A percentile compares a stretch with the other conserved stretches of the same genome.
Conservation (phyloP, 768 basidiomycete genomes). For the Termitomyces sp. region DNA sequence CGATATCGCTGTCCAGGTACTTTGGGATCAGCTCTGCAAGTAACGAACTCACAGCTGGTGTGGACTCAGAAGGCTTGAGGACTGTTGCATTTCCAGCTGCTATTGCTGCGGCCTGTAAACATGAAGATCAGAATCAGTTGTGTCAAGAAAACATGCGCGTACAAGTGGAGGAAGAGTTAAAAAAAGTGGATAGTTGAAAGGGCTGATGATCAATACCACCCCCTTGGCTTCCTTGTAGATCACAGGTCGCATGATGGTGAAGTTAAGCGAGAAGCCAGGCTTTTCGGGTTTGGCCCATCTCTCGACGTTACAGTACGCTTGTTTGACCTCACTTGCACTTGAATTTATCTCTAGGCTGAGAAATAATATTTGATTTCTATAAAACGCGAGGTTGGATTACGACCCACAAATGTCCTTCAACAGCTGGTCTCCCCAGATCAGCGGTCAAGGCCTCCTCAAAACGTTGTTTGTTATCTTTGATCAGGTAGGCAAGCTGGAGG, state of each 20-base stretch:
- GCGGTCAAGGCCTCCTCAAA: constrained; percentile 51
- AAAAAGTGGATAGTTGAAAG: constrained; percentile 75
- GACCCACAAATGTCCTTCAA: constrained; percentile 50
- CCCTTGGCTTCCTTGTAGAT: constrained; percentile 78
- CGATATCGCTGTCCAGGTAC: constrained; percentile 65
- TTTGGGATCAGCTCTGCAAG: constrained; percentile 64
- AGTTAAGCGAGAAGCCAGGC: constrained; percentile 50
- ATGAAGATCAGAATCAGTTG: neutral
- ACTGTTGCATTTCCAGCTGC: constrained; percentile 71
- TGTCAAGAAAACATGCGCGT: neutral
- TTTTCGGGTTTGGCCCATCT: constrained; percentile 69
- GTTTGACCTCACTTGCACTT: constrained; percentile 44
- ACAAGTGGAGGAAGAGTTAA: constrained; percentile 55
- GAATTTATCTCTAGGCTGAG: constrained; percentile 56
- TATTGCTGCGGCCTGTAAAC: constrained; percentile 53
- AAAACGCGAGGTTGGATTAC: neutral
- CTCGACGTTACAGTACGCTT: constrained; percentile 56
- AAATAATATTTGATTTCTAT: neutral
- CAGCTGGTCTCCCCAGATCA: constrained; percentile 59
- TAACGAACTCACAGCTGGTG: constrained; percentile 48
- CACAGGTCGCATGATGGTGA: constrained; percentile 52
- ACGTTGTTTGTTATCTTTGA: constrained; percentile 64
- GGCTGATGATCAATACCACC: constrained; percentile 59
- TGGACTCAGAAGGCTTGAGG: constrained; percentile 73
- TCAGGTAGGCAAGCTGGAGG: constrained; percentile 63